Evolutionary conservation across 352 stramenopile genomes (phyloP), one percentile per base, ranked within the genome.

Genomic region (Phytopythium delawarense): DNA sequence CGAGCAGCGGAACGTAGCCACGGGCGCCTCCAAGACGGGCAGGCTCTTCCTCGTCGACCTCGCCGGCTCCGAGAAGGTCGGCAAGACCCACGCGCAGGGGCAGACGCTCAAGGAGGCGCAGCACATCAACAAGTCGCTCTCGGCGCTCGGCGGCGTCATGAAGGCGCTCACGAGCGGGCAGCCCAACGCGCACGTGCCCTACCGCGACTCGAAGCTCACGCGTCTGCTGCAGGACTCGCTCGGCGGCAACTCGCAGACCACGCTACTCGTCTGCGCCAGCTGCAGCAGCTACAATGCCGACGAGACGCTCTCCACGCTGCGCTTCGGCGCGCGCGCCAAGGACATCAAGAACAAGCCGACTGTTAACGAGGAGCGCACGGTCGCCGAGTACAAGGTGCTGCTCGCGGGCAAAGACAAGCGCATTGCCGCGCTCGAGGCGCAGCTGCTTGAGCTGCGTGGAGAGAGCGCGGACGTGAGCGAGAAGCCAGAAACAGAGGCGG

Each of bases 1-100:
- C 54, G 95, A 99, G 73, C 93, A 93, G 61, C 69, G 72, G 32
- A 84, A 89, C 39, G 74, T 76, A 3, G 48, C 69, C n/a, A 89
- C 79, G 8, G 76, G 78, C 8, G 83, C 83, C 1, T 84, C 86
- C 39, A 87, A 84, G 49, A 85, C 69, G 46, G 89, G 86, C 51
- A 99, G 99, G 76, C 96, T 98, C n/a, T 96, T 96, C 39, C 63
- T 92, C 11, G 85, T 94, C 28, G 85, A 94, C 66, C 70, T 94
- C 23, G 85, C 85, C 7, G 83, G 85, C 6, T 92, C 82, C 0
- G 85, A 94, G 58, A 89, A 89, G 61, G 78, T 91, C 1, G 79
- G 76, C 37, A 89, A 91, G 67, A 89, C 85, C 0, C 79, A 87
- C 21, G 96, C 96, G 18, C 94, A 92, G n/a, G 96, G 96, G 2